These are phyloP conservation scores for Metrosideros polymorpha DNA, from an alignment of 441 rosid genomes.

Conservation along the genomic window DNA sequence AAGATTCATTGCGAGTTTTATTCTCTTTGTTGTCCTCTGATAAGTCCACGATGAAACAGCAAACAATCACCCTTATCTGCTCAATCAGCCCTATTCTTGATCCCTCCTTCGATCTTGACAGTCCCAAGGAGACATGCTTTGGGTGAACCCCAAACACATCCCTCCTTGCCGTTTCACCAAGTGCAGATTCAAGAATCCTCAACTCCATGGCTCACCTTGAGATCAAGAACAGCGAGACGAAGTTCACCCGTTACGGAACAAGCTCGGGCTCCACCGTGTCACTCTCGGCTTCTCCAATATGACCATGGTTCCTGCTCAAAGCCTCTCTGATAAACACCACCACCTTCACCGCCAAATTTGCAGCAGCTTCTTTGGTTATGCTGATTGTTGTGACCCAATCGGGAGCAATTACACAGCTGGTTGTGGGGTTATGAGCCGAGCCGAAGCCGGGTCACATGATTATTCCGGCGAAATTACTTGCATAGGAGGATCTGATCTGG, in stretches of 20 bases:
- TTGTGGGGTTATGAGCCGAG: conserved; percentile 33
- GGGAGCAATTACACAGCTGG: conserved; percentile 8
- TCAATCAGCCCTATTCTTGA: not conserved
- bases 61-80: conserved; percentile 9
- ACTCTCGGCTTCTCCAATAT: conserved; percentile 25
- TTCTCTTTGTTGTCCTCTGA: conserved; percentile 30
- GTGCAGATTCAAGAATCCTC: conserved; percentile 1
- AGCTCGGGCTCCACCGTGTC: conserved; percentile 1
- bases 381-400: conserved; percentile 4
- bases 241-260: not conserved
- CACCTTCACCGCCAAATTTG: conserved; percentile 11
- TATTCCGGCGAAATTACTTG: conserved; percentile 18
- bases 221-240: not conserved
- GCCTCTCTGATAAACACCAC: conserved; percentile 16
- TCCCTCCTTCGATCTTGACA: conserved; percentile 14
- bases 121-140: conserved; percentile 25
- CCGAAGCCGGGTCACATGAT: conserved; percentile 10
- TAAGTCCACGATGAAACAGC: conserved; percentile 17
- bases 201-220: conserved; percentile 40
- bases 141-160: conserved; percentile 20
- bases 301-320: conserved; percentile 71
- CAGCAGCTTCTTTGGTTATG: conserved; percentile 14
- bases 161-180: conserved; percentile 27
- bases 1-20: conserved; percentile 44
- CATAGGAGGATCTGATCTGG: conserved; percentile 43